Evolutionary conservation across 306 rosid species (phyloP).

Genomic region (Sphenostylis stenocarpa): DNA sequence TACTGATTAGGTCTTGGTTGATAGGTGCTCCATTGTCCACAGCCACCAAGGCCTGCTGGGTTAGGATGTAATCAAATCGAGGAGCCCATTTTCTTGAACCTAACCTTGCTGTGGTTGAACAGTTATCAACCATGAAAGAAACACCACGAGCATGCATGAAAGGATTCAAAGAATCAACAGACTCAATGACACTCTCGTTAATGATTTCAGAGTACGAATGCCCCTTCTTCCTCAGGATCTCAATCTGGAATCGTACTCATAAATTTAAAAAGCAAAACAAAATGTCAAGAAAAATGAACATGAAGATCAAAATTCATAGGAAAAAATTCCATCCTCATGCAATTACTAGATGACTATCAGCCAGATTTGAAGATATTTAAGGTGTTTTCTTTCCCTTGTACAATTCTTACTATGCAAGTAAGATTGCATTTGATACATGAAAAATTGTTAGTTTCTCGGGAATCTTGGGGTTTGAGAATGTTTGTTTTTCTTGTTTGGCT

Average conservation of each 20-base stretch:
- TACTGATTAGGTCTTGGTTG: constrained; percentile 84
- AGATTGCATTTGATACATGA: no score
- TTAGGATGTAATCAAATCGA: constrained; percentile 79
- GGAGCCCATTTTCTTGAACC: constrained; percentile 99
- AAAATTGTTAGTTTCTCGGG: no score
- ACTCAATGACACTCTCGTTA: constrained; percentile 92
- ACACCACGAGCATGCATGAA: constrained; percentile 99
- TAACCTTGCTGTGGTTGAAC: constrained; percentile 96
- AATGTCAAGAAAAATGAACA: background rate
- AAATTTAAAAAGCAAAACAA: background rate
- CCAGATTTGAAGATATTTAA: background rate
- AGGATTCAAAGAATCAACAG: constrained; percentile 95
- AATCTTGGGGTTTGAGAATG: no score
- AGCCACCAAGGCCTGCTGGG: constrained; percentile 95
- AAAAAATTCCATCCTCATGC: background rate
- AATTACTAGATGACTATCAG: background rate
- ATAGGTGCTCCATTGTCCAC: constrained; percentile 68
- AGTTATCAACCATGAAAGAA: constrained; percentile 96
- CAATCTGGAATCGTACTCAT: constrained; percentile 59
- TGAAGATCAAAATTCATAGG: background rate
- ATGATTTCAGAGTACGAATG: constrained; percentile 96
- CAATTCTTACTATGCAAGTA: no score
- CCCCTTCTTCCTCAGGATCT: constrained; percentile 92
- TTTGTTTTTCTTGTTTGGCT: no score
- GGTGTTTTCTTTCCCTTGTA: no score